phyloP scores from a whole-genome alignment of 2,329 filamentous ascomycete species.

The Penicillium occitanis region DNA sequence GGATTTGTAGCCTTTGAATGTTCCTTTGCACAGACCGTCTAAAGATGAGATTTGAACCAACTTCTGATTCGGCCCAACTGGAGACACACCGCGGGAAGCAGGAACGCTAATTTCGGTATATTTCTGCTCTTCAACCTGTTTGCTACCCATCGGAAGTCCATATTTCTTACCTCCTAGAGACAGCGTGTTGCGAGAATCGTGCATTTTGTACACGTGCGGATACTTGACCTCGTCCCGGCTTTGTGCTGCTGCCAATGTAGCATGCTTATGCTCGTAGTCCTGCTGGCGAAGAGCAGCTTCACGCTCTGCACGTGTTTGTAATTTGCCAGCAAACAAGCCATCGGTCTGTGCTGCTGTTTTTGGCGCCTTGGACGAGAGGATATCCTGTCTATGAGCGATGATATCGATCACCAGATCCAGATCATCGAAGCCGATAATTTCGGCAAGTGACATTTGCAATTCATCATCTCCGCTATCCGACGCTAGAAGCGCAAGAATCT shows the following conservation, averaged over 20 bases:
- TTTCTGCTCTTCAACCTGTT: slow-evolving; percentile 68
- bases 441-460: slow-evolving; percentile 84
- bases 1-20: slow-evolving; percentile 89
- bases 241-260: slow-evolving; percentile 68
- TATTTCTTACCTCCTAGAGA: slow-evolving; percentile 80
- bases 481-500: slow-evolving; percentile 71
- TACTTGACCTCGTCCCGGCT: slow-evolving; percentile 72
- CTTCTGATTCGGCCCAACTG: slow-evolving; percentile 68
- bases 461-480: slow-evolving; percentile 75
- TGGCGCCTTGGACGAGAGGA: slow-evolving; percentile 51
- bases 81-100: slow-evolving; percentile 72
- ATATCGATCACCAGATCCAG: slow-evolving; percentile 90
- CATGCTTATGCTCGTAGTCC: slow-evolving; percentile 81
- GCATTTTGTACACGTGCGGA: slow-evolving; percentile 86
- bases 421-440: slow-evolving; percentile 89
- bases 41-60: slow-evolving; percentile 77
- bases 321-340: slow-evolving; percentile 50
- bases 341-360: slow-evolving; percentile 42
- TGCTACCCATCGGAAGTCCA: slow-evolving; percentile 72
- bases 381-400: slow-evolving; percentile 71
- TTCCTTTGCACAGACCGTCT: slow-evolving; percentile 85
- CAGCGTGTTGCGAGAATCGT: slow-evolving; percentile 81
- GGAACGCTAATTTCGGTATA: slow-evolving; percentile 91
- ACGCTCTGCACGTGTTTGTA: slow-evolving; percentile 74
- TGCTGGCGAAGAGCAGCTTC: slow-evolving; percentile 73